phyloP scores from a whole-genome alignment of 2,329 filamentous ascomycete genomes.

The Fusarium pseudograminearum region DNA sequence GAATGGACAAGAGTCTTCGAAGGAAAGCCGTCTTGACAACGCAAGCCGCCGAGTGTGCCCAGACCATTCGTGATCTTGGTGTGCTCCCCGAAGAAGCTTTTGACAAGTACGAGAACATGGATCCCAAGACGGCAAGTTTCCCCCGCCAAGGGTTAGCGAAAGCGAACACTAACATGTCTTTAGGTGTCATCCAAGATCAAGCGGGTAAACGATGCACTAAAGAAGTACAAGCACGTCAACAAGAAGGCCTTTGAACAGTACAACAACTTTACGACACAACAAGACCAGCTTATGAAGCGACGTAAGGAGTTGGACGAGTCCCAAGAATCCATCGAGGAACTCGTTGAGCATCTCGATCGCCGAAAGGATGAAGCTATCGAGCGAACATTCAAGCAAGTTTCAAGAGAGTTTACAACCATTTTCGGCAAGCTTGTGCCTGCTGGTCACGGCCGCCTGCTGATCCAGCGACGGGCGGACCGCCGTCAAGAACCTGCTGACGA shows the following conservation, averaged over 20 bases:
- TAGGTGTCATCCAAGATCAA: conserved; percentile 78
- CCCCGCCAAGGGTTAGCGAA: background rate
- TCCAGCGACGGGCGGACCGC: conserved; percentile 88
- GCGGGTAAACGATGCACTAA: conserved; percentile 91
- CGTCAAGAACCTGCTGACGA: conserved; percentile 66
- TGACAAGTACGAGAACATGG: conserved; percentile 87
- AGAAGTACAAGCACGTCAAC: conserved; percentile 98
- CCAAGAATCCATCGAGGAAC: conserved; percentile 87
- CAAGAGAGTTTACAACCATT: conserved; percentile 89
- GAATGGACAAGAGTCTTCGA: conserved; percentile 91
- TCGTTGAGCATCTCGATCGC: conserved; percentile 92
- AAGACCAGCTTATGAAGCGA: conserved; percentile 86
- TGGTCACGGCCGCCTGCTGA: conserved; percentile 89
- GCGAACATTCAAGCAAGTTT: conserved; percentile 98
- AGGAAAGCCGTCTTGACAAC: conserved; percentile 84
- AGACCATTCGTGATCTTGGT: conserved; percentile 92
- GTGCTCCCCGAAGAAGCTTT: conserved; percentile 95
- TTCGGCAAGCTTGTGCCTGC: conserved; percentile 96
- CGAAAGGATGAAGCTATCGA: conserved; percentile 98
- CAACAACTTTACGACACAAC: conserved; percentile 93
- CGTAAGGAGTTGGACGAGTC: conserved; percentile 88
- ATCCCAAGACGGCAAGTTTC: conserved; percentile 76
- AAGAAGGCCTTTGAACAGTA: conserved; percentile 99
- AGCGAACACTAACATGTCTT: conserved; percentile 19
- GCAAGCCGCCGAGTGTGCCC: conserved; percentile 82